phyloP scores from a whole-genome alignment of 2,329 filamentous ascomycete genomes.

The Ophiostoma pallidulum region DNA sequence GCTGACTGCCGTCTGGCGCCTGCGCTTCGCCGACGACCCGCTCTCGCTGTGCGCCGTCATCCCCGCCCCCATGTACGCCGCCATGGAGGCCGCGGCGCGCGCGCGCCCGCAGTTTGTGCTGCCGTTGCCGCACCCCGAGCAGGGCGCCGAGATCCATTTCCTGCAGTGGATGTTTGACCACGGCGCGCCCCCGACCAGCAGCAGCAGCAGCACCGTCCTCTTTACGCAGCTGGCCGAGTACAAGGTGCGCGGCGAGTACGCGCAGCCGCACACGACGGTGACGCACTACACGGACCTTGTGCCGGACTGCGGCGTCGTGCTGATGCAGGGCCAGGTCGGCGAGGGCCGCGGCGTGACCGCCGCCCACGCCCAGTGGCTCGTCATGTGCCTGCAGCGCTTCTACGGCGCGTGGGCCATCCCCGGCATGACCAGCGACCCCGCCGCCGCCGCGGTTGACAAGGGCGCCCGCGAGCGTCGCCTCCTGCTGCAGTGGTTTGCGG shows the following conservation, averaged over 20 bases:
- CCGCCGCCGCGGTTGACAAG: conserved; percentile 36
- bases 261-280: conserved; percentile 84
- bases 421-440: conserved; percentile 23
- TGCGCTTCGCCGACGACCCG: conserved; percentile 66
- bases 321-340: conserved; percentile 76
- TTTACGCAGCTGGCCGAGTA: conserved; percentile 93
- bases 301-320: conserved; percentile 63
- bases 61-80: conserved; percentile 60
- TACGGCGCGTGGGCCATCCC: conserved; percentile 57
- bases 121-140: conserved; percentile 60
- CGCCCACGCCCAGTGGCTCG: conserved; percentile 77
- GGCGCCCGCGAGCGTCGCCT: conserved; percentile 54
- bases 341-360: conserved; percentile 66
- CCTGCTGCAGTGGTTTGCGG: conserved; percentile 72
- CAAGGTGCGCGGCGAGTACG: conserved; percentile 82
- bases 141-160: conserved; percentile 87
- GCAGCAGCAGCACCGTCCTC: conserved; percentile 66
- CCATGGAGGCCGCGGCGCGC: conserved; percentile 62
- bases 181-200: too few species aligned
- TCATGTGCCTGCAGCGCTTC: conserved; percentile 91
- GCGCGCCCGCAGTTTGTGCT: conserved; percentile 82
- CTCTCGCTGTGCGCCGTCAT: conserved; percentile 78
- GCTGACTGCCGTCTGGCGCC: conserved; percentile 80
- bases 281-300: conserved; percentile 83
- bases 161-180: conserved; percentile 89